phyloP scores from a whole-genome alignment of 202 grass and related monocot species.

The Saccharum hybrid region DNA sequence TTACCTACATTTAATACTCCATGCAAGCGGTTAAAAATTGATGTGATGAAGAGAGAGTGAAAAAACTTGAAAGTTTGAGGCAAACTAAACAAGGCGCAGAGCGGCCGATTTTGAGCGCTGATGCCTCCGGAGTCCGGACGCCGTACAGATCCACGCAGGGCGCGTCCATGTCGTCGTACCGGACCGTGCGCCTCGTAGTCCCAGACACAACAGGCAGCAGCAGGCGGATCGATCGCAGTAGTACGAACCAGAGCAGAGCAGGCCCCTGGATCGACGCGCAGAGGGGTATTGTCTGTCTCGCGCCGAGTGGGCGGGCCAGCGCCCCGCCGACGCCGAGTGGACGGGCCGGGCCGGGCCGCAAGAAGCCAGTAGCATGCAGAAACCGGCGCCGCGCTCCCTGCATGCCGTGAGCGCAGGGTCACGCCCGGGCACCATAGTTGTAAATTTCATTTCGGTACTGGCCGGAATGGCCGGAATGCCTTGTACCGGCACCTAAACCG shows the following conservation, averaged over 20 bases:
- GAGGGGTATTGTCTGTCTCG: not conserved
- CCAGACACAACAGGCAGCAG: not conserved
- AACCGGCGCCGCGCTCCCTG: not conserved
- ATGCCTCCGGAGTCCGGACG: not conserved
- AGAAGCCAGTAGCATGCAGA: not conserved
- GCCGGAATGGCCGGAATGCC: too few relatives aligned
- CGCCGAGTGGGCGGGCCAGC: not conserved
- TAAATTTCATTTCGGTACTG: too few relatives aligned
- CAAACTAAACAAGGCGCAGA: too few relatives aligned
- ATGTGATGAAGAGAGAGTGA: too few relatives aligned
- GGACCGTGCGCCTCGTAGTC: not conserved
- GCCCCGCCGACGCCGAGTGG: too few relatives aligned
- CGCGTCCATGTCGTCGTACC: constrained; percentile 1
- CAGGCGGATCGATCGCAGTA: not conserved
- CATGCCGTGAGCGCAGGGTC: too few relatives aligned
- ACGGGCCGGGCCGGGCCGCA: too few relatives aligned
- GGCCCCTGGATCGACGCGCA: not conserved
- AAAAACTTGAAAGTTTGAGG: too few relatives aligned
- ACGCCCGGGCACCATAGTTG: too few relatives aligned
- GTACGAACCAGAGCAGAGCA: not conserved
- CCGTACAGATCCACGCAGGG: not conserved
- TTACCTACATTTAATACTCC: too few relatives aligned
- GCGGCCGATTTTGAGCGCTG: not conserved
- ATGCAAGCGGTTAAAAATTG: too few relatives aligned
- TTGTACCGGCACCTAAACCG: too few relatives aligned